Conservation (phyloP, 371 early-diverging fungal genomes). For the Mucor velutinosus region DNA sequence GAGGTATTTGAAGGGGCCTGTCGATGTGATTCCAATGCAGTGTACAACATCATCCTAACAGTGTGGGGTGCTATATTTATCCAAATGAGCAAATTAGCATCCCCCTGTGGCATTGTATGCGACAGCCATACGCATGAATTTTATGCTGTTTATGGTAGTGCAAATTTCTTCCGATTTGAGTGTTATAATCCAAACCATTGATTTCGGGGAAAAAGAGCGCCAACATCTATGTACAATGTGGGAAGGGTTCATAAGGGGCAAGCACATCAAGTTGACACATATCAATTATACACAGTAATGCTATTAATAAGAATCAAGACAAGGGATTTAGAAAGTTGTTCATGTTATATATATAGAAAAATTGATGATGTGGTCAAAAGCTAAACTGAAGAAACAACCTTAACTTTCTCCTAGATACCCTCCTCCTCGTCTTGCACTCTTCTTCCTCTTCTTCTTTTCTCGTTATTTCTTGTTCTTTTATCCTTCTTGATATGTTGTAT, state of each 20-base stretch:
- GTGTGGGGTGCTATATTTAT: neutral
- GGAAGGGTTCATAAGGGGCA: neutral
- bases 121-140: neutral
- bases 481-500: slow-evolving; percentile 7
- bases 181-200: neutral
- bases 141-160: neutral
- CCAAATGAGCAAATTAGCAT: neutral
- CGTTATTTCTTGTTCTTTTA: neutral
- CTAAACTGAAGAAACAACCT: slow-evolving; percentile 11
- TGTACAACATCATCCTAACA: too few relatives aligned
- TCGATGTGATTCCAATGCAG: too few relatives aligned
- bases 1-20: too few relatives aligned
- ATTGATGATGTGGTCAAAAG: slow-evolving; percentile 10
- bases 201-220: slow-evolving; percentile 1
- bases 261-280: neutral
- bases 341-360: neutral
- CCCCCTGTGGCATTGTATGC: too few relatives aligned
- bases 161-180: neutral
- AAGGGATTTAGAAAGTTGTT: neutral
- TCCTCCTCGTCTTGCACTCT: neutral
- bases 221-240: neutral
- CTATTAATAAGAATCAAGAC: neutral
- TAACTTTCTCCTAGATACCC: neutral
- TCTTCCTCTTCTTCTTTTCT: neutral
- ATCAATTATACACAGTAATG: neutral